Evolutionary conservation across 768 basidiomycete species (phyloP).

Genomic region (Tricholomella constricta): DNA sequence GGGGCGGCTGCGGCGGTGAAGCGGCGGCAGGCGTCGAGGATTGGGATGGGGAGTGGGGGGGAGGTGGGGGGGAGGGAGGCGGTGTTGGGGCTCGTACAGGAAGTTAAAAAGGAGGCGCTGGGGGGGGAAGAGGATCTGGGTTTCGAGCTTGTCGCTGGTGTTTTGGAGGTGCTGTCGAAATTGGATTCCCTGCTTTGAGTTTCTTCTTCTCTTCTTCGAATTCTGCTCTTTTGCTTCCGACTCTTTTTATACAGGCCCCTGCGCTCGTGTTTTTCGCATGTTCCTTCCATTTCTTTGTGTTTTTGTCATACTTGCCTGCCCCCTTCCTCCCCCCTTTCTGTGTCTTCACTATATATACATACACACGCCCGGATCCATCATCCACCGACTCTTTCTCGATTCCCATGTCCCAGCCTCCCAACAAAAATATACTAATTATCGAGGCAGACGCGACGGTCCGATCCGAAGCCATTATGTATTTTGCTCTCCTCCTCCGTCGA

Average conservation of each 20-base stretch:
- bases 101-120: conserved; percentile 70
- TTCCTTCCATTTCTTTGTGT: background rate
- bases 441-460: too few relatives aligned
- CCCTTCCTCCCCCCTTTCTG: background rate
- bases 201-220: background rate
- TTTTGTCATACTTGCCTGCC: background rate
- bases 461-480: too few relatives aligned
- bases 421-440: conserved; percentile 11
- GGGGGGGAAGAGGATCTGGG: conserved; percentile 74
- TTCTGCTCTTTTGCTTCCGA: too few relatives aligned
- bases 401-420: background rate
- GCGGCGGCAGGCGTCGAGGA: conserved; percentile 42
- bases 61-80: conserved; percentile 58
- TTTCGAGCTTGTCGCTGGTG: conserved; percentile 90
- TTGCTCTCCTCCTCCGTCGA: too few relatives aligned
- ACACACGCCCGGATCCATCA: background rate
- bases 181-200: conserved; percentile 80
- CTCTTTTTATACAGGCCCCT: too few relatives aligned
- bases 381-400: background rate
- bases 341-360: background rate
- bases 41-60: conserved; percentile 56
- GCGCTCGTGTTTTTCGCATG: too few relatives aligned
- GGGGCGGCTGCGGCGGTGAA: conserved; percentile 33
- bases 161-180: conserved; percentile 90
- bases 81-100: conserved; percentile 72